Percentiles rank a stretch among this genome's conserved stretches.
These are phyloP conservation scores for Spirogloea muscicola DNA, from an alignment of 139 green algal genomes.

Conservation along the genomic window DNA sequence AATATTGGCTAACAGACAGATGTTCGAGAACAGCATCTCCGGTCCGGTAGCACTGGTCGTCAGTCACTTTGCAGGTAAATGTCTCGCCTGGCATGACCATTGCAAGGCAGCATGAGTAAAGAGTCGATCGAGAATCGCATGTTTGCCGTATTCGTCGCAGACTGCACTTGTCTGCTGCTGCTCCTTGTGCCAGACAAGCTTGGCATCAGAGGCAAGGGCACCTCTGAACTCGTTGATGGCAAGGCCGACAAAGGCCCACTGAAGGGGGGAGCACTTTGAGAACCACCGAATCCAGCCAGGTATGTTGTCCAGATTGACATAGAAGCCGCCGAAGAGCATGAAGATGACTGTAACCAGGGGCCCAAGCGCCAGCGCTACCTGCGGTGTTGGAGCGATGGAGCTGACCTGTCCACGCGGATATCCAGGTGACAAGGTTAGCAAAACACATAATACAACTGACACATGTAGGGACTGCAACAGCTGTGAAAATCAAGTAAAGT, in stretches of 20 bases:
- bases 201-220: conserved; percentile 2
- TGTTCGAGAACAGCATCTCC: conserved; percentile 7
- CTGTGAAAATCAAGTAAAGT: no score
- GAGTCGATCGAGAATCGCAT: no score
- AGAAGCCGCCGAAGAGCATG: conserved; percentile 61
- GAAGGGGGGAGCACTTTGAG: conserved; percentile 39
- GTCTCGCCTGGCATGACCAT: no score
- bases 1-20: conserved; percentile 5
- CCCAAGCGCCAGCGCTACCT: conserved; percentile 53
- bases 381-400: conserved; percentile 42
- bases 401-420: no score
- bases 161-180: no score
- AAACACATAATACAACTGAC: no score
- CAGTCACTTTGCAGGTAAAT: not conserved
- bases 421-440: no score
- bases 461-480: no score
- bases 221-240: conserved; percentile 48
- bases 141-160: no score
- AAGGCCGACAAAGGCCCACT: conserved; percentile 47
- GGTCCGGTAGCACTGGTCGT: not conserved
- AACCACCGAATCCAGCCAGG: conserved; percentile 50
- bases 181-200: no score
- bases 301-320: conserved; percentile 53
- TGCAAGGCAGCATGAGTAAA: no score
- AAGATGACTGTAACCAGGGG: conserved; percentile 55